Percentiles rank a stretch among this genome's conserved stretches.
phyloP scores from a whole-genome alignment of 352 stramenopile genomes.

The Globisporangium middletonii region DNA sequence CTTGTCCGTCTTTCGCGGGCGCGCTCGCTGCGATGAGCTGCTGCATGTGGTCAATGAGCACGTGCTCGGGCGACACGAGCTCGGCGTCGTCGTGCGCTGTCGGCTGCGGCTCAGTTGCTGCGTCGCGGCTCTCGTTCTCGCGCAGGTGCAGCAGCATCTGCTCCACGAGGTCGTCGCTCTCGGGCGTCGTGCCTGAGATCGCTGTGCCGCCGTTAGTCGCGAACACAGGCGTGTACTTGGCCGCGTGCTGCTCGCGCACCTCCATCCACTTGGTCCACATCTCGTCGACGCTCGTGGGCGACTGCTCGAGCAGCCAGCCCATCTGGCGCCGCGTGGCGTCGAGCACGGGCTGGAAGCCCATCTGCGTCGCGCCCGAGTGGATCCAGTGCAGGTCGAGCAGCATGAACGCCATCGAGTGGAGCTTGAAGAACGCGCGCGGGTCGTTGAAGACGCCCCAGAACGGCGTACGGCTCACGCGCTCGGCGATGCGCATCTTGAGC shows the following conservation, averaged over 20 bases:
- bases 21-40: not conserved
- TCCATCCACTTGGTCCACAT: conserved; percentile 86
- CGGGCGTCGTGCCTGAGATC: not conserved
- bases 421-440: conserved; percentile 54
- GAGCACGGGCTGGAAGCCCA: conserved; percentile 78
- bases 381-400: conserved; percentile 78
- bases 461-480: conserved; percentile 70
- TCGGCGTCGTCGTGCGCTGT: not conserved
- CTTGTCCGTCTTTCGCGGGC: no score
- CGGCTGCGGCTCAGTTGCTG: not conserved
- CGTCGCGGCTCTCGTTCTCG: conserved; percentile 1
- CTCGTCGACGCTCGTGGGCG: conserved; percentile 59
- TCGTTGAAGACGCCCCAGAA: conserved; percentile 84
- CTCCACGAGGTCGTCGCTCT: conserved; percentile 15
- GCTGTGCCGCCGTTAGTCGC: not conserved
- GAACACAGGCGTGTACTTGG: conserved; percentile 40
- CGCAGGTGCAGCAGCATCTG: conserved; percentile 13
- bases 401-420: conserved; percentile 85
- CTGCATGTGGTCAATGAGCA: not conserved
- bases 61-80: not conserved
- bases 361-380: conserved; percentile 73
- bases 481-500: conserved; percentile 68
- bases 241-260: conserved; percentile 62
- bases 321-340: conserved; percentile 74
- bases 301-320: conserved; percentile 77